Conservation (phyloP, 1,284 basidiomycete genomes). For the Ceratobasidium sp. region DNA sequence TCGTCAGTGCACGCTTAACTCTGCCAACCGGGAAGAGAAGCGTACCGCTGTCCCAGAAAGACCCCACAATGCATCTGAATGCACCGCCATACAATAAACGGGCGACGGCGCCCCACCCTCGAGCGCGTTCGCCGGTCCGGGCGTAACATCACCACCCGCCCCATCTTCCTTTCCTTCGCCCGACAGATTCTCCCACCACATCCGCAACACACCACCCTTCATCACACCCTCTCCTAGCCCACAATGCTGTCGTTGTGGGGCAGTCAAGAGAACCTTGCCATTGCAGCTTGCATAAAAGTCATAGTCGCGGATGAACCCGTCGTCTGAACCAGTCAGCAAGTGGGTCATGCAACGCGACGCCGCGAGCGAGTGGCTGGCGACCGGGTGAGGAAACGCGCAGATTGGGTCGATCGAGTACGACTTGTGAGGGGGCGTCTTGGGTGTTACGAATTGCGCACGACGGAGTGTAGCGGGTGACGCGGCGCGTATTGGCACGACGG, state of each 20-base stretch:
- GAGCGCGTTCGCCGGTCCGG: conserved; percentile 48
- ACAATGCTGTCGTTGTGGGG: conserved; percentile 87
- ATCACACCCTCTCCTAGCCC: conserved; percentile 90
- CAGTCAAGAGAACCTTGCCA: conserved; percentile 84
- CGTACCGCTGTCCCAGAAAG: conserved; percentile 81
- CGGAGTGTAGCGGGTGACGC: conserved; percentile 66
- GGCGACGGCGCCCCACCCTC: conserved; percentile 67
- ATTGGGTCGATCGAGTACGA: conserved; percentile 90
- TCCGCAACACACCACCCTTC: conserved; percentile 85
- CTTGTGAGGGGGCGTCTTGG: conserved; percentile 53
- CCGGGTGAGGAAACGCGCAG: conserved; percentile 88
- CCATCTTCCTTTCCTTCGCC: conserved; percentile 9
- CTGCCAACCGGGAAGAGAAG: not conserved
- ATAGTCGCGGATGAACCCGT: conserved; percentile 93
- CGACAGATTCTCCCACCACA: conserved; percentile 71
- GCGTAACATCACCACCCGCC: conserved; percentile 46
- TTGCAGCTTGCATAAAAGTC: conserved; percentile 90
- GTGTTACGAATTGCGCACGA: conserved; percentile 51
- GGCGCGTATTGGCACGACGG: conserved; percentile 59
- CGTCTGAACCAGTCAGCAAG: conserved; percentile 88
- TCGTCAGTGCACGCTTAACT: not conserved
- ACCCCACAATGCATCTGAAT: conserved; percentile 89
- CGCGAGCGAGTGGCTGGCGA: conserved; percentile 84
- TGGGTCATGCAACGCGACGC: conserved; percentile 88
- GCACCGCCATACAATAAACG: conserved; percentile 86